Conservation (phyloP, 148 eudicot genomes). For the Chenopodium berlandieri region DNA sequence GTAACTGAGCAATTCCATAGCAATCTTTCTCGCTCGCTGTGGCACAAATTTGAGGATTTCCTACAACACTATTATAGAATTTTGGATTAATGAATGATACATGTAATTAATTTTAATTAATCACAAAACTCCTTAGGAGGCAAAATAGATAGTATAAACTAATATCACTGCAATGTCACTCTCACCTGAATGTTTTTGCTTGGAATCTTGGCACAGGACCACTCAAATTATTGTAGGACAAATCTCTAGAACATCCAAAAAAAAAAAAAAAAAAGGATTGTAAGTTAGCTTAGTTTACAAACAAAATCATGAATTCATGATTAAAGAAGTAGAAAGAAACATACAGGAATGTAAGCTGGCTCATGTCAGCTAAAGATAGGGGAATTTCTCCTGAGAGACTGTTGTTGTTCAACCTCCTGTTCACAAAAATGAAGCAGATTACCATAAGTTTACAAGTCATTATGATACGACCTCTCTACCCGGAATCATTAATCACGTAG, state of each 20-base stretch:
- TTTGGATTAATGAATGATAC: slow-evolving; percentile 6
- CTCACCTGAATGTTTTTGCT: slow-evolving; percentile 84
- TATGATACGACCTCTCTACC: too few relatives aligned
- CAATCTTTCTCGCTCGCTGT: slow-evolving; percentile 65
- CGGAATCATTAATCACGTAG: background rate
- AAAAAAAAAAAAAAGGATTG: background rate
- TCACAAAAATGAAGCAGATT: background rate
- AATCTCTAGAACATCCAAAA: slow-evolving; percentile 53
- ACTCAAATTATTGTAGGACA: slow-evolving; percentile 87
- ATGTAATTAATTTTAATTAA: background rate
- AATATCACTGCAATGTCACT: slow-evolving; percentile 2
- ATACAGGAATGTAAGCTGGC: slow-evolving; percentile 82
- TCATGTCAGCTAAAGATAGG: slow-evolving; percentile 62
- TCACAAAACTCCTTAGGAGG: background rate
- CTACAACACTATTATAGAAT: slow-evolving; percentile 51
- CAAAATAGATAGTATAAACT: background rate
- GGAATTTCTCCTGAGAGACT: slow-evolving; percentile 82
- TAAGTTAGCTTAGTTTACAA: background rate
- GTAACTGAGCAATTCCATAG: slow-evolving; percentile 70
- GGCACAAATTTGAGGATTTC: slow-evolving; percentile 83
- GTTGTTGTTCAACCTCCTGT: slow-evolving; percentile 91
- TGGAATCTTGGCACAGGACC: slow-evolving; percentile 83
- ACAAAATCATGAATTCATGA: background rate
- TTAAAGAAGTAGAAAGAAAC: background rate
- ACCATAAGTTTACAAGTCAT: background rate